phyloP scores from a whole-genome alignment of 2,329 filamentous ascomycete species.

The Beauveria bassiana region DNA sequence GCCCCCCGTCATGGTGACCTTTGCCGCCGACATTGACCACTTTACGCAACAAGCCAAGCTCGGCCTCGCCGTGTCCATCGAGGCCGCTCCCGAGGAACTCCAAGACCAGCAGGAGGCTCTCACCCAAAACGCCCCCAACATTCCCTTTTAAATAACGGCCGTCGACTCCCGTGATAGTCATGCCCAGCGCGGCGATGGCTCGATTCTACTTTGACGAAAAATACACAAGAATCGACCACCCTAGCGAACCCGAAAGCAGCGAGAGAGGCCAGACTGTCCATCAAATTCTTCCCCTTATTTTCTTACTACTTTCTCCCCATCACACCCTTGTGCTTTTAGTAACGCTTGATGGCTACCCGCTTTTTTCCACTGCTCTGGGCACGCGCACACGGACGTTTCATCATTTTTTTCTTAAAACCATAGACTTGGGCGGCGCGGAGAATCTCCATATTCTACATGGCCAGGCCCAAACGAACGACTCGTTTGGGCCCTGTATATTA shows the following conservation, averaged over 20 bases:
- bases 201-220: not conserved
- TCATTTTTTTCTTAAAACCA: constrained; percentile 1
- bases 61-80: constrained; percentile 86
- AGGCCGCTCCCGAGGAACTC: constrained; percentile 75
- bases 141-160: constrained; percentile 51
- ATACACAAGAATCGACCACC: not conserved
- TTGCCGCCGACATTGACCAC: constrained; percentile 95
- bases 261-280: constrained; percentile 1
- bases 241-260: not conserved
- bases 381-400: constrained; percentile 6
- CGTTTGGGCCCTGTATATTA: constrained; percentile 11
- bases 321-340: constrained; percentile 6
- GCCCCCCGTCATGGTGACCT: constrained; percentile 85
- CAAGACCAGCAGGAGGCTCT: constrained; percentile 72
- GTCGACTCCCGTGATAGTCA: not conserved
- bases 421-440: constrained; percentile 6
- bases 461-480: not conserved
- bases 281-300: not conserved
- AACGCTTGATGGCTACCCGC: constrained; percentile 9
- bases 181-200: not conserved
- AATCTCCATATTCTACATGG: not conserved
- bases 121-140: constrained; percentile 44
- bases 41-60: constrained; percentile 93
- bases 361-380: constrained; percentile 1
- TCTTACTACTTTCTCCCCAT: constrained; percentile 7